Base-by-base conservation (phyloP, 306 rosid genomes). In the Trichosanthes truncata region DNA sequence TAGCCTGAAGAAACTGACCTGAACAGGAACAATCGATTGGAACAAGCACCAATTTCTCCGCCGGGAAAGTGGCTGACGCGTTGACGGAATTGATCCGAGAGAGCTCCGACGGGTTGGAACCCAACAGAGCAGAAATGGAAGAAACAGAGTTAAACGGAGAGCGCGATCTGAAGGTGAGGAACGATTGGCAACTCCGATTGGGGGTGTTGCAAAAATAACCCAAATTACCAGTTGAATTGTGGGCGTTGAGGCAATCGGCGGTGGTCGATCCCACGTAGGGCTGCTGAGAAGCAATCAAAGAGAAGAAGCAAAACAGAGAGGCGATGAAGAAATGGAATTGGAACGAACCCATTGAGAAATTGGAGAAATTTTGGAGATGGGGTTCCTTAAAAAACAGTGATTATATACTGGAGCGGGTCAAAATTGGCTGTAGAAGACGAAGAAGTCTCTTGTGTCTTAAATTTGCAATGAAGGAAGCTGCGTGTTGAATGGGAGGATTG, bases 21-120 rank as follows among this genome's bases (percentile, higher is more conserved):
- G 97, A 84, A 74, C 98, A 87, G 18, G 97, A 95, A 67, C 97
- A 95, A 46, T 56, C 81, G 80, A 87, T 65, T 1, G 97, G 97
- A 81, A 95, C 97, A 57, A 92, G 77, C 43, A 95, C 90, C 76
- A 92, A 53, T 41, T 81, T 62, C 85, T 89, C 83, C 9, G 89
- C 29, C 15, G 83, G 81, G 51, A 95, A 90, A 14, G 96, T 81
- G 49, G 76, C 80, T 0, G 82, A 84, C 29, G 73, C 51, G 3
- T 88, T 78, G 81, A 92, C 93, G 1, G 86, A 87, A 33, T 88
- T 94, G 5, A 89, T 78, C 35, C 79, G 78, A 7, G 97, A 83
- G 13, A 94, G 84, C 41, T 81, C 89, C 1, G 84, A 82, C 9
- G 95, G 91, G 79, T 94, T 87, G 21, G 95, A 84, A 29, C 84